A percentile compares a stretch with the other conserved stretches of the same genome.
These are phyloP conservation scores for Sugiyamaella novakii DNA, from an alignment of 1,139 yeast genomes.

Conservation along the genomic window DNA sequence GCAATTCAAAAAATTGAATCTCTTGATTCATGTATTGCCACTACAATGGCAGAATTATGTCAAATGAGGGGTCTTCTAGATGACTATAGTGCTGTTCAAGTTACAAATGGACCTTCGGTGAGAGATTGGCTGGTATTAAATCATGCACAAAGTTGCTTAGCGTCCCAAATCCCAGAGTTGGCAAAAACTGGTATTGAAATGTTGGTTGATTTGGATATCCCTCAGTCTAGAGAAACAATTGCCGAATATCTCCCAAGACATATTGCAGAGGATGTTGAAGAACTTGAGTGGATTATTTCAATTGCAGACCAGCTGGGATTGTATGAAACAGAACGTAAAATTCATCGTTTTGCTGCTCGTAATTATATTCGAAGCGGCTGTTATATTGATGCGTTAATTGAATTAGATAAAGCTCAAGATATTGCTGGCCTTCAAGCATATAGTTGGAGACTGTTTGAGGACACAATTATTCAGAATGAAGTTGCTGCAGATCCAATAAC, in stretches of 20 bases:
- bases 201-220: conserved; percentile 27
- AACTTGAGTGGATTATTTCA: conserved; percentile 77
- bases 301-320: conserved; percentile 51
- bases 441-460: conserved; percentile 61
- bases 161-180: conserved; percentile 21
- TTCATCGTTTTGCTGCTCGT: conserved; percentile 33
- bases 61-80: conserved; percentile 65
- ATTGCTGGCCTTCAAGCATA: conserved; percentile 46
- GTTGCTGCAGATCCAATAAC: conserved; percentile 29
- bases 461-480: conserved; percentile 54
- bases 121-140: conserved; percentile 34
- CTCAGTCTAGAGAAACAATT: conserved; percentile 50
- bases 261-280: conserved; percentile 61
- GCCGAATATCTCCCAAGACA: conserved; percentile 64
- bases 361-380: conserved; percentile 38
- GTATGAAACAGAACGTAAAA: conserved; percentile 22
- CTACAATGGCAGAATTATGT: conserved; percentile 63
- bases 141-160: conserved; percentile 34
- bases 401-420: conserved; percentile 69
- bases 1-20: conserved; percentile 64
- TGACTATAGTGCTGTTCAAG: conserved; percentile 41
- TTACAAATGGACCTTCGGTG: conserved; percentile 13
- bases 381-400: conserved; percentile 64
- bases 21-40: conserved; percentile 67
- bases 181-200: conserved; percentile 33